Conservation (phyloP, 345 rosid species). For the Raphanus sativus region DNA sequence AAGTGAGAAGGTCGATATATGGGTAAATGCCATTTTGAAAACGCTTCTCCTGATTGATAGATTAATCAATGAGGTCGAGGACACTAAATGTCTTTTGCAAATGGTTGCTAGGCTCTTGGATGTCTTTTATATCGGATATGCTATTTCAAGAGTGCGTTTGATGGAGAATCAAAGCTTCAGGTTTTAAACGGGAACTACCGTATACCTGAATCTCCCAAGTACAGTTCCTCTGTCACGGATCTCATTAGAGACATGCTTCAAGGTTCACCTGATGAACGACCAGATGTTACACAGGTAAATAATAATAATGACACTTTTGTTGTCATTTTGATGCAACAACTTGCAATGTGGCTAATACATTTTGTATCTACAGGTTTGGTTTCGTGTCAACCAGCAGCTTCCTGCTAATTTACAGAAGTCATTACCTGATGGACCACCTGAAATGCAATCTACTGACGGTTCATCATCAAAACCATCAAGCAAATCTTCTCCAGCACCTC, state of each 20-base stretch:
- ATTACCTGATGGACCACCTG: conserved; percentile 80
- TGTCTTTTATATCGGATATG: conserved; percentile 96
- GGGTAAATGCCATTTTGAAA: conserved; percentile 59
- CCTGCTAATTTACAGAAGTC: conserved; percentile 78
- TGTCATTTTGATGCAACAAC: conserved; percentile 48
- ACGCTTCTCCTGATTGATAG: neutral
- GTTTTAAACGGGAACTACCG: conserved; percentile 91
- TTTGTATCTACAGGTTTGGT: conserved; percentile 81
- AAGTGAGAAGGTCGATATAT: conserved; percentile 93
- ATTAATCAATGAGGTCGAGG: neutral
- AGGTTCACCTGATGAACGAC: conserved; percentile 87
- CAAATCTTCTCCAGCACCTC: conserved; percentile 67
- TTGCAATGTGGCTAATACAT: conserved; percentile 51
- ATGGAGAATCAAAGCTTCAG: conserved; percentile 97
- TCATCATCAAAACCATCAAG: conserved; percentile 45
- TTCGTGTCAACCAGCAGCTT: conserved; percentile 87
- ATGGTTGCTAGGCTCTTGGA: conserved; percentile 74
- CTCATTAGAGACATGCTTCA: conserved; percentile 90
- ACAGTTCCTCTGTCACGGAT: conserved; percentile 59
- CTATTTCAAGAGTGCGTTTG: conserved; percentile 93
- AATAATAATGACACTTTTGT: conserved; percentile 49
- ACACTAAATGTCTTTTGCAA: conserved; percentile 23
- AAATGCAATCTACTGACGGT: conserved; percentile 59
- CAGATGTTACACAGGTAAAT: conserved; percentile 92
- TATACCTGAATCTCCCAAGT: conserved; percentile 80